Conservation (phyloP, 768 basidiomycete species). For the Suillus alpinus region DNA sequence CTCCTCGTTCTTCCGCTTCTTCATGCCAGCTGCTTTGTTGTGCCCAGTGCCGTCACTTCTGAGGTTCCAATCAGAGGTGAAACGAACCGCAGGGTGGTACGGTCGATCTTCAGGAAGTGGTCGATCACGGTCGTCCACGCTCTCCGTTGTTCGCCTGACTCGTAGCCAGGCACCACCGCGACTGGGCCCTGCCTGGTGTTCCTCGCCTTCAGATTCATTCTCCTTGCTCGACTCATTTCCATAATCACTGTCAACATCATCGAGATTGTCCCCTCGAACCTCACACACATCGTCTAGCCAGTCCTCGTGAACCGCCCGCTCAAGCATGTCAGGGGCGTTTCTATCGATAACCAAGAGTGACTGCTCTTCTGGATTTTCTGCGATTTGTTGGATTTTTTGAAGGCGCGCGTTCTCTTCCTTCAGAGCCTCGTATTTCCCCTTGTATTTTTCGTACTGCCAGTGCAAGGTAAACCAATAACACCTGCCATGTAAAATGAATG, state of each 20-base stretch:
- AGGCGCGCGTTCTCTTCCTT: constrained; percentile 10
- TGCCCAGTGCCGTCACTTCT: not conserved
- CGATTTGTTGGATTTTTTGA: not conserved
- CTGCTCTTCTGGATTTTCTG: constrained; percentile 21
- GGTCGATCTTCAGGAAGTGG: constrained; percentile 6
- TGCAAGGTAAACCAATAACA: not conserved
- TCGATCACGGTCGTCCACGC: not conserved
- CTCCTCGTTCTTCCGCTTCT: constrained; percentile 10
- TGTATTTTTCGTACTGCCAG: constrained; percentile 20
- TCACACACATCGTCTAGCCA: constrained; percentile 29
- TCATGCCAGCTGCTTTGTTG: constrained; percentile 5
- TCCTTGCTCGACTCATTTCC: constrained; percentile 10
- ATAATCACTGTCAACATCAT: constrained; percentile 13
- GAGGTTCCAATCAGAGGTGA: not conserved
- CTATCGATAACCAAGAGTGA: constrained; percentile 28
- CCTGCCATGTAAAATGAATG: not conserved
- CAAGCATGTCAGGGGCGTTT: constrained; percentile 22
- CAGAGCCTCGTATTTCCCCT: constrained; percentile 25
- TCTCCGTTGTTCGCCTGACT: not conserved
- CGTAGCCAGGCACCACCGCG: constrained; percentile 13
- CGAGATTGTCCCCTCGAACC: constrained; percentile 25
- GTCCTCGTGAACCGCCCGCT: constrained; percentile 12
- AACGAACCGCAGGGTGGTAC: not conserved
- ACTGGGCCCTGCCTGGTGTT: not conserved
- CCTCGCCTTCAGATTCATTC: constrained; percentile 19